A percentile compares a stretch with the other conserved stretches of the same genome.
Evolutionary conservation across 257 asterid genomes (phyloP).

Genomic region (Vinca minor): DNA sequence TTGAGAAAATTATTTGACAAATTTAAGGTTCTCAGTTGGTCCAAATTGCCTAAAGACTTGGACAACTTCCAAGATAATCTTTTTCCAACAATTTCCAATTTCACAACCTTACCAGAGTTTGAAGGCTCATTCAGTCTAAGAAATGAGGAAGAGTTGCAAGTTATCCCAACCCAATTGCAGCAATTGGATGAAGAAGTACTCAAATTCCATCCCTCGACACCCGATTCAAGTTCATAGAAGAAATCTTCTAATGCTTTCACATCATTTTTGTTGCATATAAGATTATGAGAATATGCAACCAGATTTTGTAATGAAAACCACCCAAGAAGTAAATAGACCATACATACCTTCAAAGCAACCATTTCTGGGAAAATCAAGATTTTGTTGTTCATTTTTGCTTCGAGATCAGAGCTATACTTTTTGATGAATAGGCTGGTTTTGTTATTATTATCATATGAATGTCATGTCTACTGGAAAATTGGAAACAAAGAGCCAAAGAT

Average conservation of each 20-base stretch:
- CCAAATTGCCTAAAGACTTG: constrained; percentile 46
- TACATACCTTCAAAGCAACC: not conserved
- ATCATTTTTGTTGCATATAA: constrained; percentile 10
- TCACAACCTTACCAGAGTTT: constrained; percentile 37
- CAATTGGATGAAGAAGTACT: constrained; percentile 39
- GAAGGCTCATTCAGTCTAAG: constrained; percentile 18
- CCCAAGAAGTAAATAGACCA: not conserved
- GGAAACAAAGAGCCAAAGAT: too few species aligned
- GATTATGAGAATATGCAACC: not conserved
- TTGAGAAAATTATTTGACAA: constrained; percentile 43
- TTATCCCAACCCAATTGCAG: constrained; percentile 52
- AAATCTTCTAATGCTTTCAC: constrained; percentile 37
- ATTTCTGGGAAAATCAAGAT: not conserved
- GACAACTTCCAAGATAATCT: constrained; percentile 35
- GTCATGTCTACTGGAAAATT: too few species aligned
- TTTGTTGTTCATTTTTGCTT: too few species aligned
- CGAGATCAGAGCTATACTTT: not conserved
- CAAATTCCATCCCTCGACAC: constrained; percentile 36
- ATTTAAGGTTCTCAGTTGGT: constrained; percentile 50
- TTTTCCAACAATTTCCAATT: constrained; percentile 39
- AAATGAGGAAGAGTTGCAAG: constrained; percentile 38
- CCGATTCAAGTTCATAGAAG: constrained; percentile 24
- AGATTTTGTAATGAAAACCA: not conserved
- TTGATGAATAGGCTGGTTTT: too few species aligned
- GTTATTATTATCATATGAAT: too few species aligned